A percentile compares a stretch with the other conserved stretches of the same genome.
phyloP scores from a whole-genome alignment of 164 flowering plant genomes.

The Stephania yunnanensis region DNA sequence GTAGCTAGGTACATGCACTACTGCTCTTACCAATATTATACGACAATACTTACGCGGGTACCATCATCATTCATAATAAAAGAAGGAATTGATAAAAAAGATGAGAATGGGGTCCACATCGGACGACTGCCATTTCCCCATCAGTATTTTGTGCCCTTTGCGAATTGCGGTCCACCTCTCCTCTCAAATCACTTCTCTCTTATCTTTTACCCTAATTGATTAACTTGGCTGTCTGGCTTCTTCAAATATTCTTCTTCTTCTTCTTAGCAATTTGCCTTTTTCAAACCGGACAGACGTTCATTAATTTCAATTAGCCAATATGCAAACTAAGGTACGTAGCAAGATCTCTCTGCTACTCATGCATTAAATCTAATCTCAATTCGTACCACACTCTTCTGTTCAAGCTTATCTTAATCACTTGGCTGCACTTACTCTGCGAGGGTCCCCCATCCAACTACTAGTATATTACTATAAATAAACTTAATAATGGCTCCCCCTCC shows the following conservation, averaged over 20 bases:
- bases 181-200: neutral
- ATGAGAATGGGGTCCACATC: neutral
- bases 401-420: slow-evolving; percentile 1
- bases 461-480: neutral
- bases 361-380: neutral
- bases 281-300: neutral
- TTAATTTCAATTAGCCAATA: neutral
- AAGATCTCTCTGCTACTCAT: neutral
- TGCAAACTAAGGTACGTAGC: neutral
- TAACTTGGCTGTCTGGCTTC: neutral
- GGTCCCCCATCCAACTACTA: neutral
- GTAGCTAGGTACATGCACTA: neutral
- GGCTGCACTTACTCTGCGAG: neutral
- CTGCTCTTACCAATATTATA: too few relatives aligned
- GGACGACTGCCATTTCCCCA: neutral
- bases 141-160: neutral
- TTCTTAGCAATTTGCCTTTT: neutral
- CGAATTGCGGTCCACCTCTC: neutral
- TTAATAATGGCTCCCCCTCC: neutral
- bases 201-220: neutral
- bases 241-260: neutral
- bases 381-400: neutral
- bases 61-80: too few relatives aligned
- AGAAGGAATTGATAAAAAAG: neutral
- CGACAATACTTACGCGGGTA: too few relatives aligned